Base-by-base conservation (phyloP, 2,329 filamentous ascomycete species). In the Sclerotinia trifoliorum region DNA sequence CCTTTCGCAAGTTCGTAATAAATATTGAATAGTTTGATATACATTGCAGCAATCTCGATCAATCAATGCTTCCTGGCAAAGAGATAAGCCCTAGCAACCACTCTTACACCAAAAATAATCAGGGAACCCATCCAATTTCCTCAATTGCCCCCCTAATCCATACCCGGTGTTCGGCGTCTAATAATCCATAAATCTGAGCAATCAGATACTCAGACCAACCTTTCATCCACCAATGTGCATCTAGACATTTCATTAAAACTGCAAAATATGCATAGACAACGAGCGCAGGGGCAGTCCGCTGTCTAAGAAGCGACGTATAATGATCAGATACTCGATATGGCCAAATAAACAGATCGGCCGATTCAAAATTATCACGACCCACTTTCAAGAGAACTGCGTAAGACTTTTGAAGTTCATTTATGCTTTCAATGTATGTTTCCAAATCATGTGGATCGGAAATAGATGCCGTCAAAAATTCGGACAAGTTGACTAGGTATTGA, bases 331-430 rank as follows among this genome's bases (percentile, higher is more conserved):
- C 74, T 35, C 70, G 65, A 71, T 79, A 81, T 58, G 80, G 74
- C 80, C 80, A 81, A 6, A 79, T 73, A 66, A 81, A 81, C 1
- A 80, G 74, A 66, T 82, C 80, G 2, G 76, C 74, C 29, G 78
- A 73, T 61, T 82, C 80, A 17, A 77, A 73, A 46, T 69, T 49
- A 42, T 66, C 21, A 55, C 68, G 70, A 61, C 66, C 54, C 56
- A 66, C 26, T 6, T 66, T 70, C 24, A 71, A 73, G 44, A 76
- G 69, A 21, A 74, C 71, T 0, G 73, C 71, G 62, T 79, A 77
- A 0, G 76, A 75, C 57, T 74, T 74, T 26, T 79, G 76, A 8
- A 81, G 74, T 54, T 78, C 76, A 26, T 78, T 71, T 10, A 80
- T 74, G 1, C 78, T 77, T 4, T 71, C 67, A 1, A 71, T 65